Percentiles rank a stretch among this genome's conserved stretches.
phyloP scores from a whole-genome alignment of 371 early-diverging fungal species.

The Choanephora cucurbitarum region DNA sequence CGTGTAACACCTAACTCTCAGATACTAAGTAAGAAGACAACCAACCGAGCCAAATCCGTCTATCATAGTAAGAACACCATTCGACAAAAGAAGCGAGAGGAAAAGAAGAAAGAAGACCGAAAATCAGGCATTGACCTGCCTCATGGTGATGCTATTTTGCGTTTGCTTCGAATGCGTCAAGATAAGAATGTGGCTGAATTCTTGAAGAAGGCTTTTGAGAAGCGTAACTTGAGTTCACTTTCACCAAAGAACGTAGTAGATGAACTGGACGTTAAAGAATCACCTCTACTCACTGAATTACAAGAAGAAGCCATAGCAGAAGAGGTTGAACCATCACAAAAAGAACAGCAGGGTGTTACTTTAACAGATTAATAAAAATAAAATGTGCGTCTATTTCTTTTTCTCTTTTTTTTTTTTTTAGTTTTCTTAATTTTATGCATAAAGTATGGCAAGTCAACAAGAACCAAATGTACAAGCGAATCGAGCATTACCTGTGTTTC shows the following conservation, averaged over 20 bases:
- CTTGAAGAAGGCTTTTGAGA: conserved; percentile 39
- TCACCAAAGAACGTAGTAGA: too few relatives aligned
- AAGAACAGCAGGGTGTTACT: too few relatives aligned
- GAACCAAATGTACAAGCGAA: too few relatives aligned
- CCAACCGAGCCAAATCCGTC: conserved; percentile 45
- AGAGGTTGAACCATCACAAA: too few relatives aligned
- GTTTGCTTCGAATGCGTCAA: conserved; percentile 56
- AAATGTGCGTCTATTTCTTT: too few relatives aligned
- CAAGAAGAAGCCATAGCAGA: too few relatives aligned
- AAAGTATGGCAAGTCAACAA: too few relatives aligned
- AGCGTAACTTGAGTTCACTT: conserved; percentile 21
- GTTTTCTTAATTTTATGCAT: too few relatives aligned
- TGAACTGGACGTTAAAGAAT: too few relatives aligned
- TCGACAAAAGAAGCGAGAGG: conserved; percentile 28
- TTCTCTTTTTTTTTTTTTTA: too few relatives aligned
- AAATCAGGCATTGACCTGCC: conserved; percentile 37
- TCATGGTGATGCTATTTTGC: conserved; percentile 54
- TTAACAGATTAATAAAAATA: too few relatives aligned
- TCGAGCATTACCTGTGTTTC: conserved; percentile 9
- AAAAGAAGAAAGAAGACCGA: conserved; percentile 15
- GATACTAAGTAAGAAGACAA: conserved; percentile 37
- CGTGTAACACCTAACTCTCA: conserved; percentile 37
- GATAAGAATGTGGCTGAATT: conserved; percentile 50
- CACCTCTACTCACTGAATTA: too few relatives aligned
- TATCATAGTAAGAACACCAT: conserved; percentile 45